phyloP scores from a whole-genome alignment of 164 flowering plant species.

The Sedum album region DNA sequence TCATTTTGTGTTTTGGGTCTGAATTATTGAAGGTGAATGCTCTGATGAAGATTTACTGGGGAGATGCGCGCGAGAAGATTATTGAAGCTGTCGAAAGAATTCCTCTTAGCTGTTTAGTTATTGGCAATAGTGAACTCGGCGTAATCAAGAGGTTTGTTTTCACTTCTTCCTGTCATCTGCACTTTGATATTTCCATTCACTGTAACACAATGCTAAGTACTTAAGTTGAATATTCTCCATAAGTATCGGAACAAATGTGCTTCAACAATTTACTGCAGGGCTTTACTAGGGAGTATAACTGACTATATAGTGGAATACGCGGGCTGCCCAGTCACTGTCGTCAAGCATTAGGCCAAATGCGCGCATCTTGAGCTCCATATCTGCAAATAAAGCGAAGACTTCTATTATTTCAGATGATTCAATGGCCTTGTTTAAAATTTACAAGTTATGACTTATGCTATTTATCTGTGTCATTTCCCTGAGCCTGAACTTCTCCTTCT shows the following conservation, averaged over 20 bases:
- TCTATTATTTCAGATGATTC: too few species aligned
- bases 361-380: neutral
- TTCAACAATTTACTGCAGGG: conserved; percentile 37
- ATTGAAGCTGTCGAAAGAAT: conserved; percentile 68
- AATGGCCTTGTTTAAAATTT: too few species aligned
- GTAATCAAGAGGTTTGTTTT: conserved; percentile 48
- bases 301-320: conserved; percentile 68
- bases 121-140: conserved; percentile 95
- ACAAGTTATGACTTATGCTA: too few species aligned
- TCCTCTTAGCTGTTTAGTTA: conserved; percentile 58
- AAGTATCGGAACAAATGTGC: too few species aligned
- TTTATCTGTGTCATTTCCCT: too few species aligned
- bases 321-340: conserved; percentile 85
- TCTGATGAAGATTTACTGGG: conserved; percentile 78
- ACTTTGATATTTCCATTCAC: neutral
- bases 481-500: too few species aligned
- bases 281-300: conserved; percentile 86
- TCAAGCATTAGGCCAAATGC: conserved; percentile 31
- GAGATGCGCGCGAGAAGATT: conserved; percentile 87
- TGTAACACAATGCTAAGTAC: too few species aligned
- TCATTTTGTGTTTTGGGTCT: too few species aligned
- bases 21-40: too few species aligned
- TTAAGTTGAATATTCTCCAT: neutral
- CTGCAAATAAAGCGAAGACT: too few species aligned
- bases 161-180: neutral